Conservation (phyloP, 176 grass and related monocot species). For the Musa beccarii region DNA sequence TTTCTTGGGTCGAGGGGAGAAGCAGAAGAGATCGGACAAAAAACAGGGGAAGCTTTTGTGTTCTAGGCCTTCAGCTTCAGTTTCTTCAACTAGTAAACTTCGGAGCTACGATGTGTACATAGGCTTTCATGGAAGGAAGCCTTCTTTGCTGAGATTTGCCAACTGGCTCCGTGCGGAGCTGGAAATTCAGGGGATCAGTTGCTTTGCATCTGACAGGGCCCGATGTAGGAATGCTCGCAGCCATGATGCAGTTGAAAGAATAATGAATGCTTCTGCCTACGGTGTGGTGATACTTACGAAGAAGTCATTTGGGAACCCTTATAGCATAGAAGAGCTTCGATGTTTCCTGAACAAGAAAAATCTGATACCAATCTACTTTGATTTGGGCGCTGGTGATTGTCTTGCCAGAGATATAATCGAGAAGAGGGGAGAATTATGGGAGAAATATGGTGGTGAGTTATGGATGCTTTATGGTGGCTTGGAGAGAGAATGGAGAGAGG, state of each 20-base stretch:
- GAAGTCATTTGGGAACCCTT: constrained; percentile 89
- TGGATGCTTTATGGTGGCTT: constrained; percentile 96
- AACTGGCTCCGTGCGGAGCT: constrained; percentile 90
- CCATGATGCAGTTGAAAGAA: constrained; percentile 61
- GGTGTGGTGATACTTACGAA: constrained; percentile 88
- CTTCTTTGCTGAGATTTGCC: constrained; percentile 72
- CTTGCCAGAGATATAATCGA: constrained; percentile 95
- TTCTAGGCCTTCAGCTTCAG: constrained; percentile 36
- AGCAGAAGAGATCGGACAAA: constrained; percentile 41
- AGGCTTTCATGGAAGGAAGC: constrained; percentile 85
- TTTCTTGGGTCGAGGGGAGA: constrained; percentile 32
- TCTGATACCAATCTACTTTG: constrained; percentile 80
- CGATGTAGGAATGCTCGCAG: constrained; percentile 67
- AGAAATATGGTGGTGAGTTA: constrained; percentile 90
- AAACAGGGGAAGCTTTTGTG: constrained; percentile 34
- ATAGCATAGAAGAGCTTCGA: constrained; percentile 81
- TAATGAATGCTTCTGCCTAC: constrained; percentile 86
- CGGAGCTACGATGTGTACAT: constrained; percentile 83
- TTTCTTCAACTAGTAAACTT: constrained; percentile 41
- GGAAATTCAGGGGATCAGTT: constrained; percentile 93
- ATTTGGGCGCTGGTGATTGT: constrained; percentile 70
- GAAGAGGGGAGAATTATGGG: constrained; percentile 91
- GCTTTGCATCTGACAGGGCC: constrained; percentile 74
- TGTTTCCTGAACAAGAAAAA: constrained; percentile 77
- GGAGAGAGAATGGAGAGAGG: constrained; percentile 86